phyloP scores from a whole-genome alignment of 2,329 filamentous ascomycete species.

The Phialocephala sp. region DNA sequence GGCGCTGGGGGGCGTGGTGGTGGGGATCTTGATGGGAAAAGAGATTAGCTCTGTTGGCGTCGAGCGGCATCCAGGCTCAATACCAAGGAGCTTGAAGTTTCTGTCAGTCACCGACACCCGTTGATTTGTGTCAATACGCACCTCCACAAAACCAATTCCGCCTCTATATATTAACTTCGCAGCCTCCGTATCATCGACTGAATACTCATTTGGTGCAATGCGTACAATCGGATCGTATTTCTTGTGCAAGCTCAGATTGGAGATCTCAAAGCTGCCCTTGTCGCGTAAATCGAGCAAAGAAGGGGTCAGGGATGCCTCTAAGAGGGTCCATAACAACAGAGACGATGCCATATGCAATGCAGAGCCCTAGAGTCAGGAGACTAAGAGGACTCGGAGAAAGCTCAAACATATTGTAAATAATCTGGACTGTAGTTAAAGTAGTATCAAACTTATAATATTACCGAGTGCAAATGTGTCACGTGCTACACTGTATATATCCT shows the following conservation, averaged over 20 bases:
- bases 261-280: constrained; percentile 46
- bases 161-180: background rate
- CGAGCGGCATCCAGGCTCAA: background rate
- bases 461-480: background rate
- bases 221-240: constrained; percentile 42
- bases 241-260: constrained; percentile 48
- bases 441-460: too few relatives aligned
- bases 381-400: background rate
- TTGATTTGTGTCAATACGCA: background rate
- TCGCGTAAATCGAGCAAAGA: constrained; percentile 50
- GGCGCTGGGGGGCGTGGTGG: constrained; percentile 46
- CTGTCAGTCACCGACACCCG: background rate
- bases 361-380: background rate
- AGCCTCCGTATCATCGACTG: background rate
- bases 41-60: constrained; percentile 29
- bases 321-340: background rate
- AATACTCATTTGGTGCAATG: background rate
- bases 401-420: background rate
- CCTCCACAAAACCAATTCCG: background rate
- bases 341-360: background rate
- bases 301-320: constrained; percentile 50
- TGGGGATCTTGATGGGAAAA: constrained; percentile 45
- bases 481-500: too few relatives aligned
- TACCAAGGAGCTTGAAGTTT: background rate
- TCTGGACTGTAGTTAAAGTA: background rate